Evolutionary conservation across 106 monocot species (phyloP).

Genomic region (Apostasia ramifera): DNA sequence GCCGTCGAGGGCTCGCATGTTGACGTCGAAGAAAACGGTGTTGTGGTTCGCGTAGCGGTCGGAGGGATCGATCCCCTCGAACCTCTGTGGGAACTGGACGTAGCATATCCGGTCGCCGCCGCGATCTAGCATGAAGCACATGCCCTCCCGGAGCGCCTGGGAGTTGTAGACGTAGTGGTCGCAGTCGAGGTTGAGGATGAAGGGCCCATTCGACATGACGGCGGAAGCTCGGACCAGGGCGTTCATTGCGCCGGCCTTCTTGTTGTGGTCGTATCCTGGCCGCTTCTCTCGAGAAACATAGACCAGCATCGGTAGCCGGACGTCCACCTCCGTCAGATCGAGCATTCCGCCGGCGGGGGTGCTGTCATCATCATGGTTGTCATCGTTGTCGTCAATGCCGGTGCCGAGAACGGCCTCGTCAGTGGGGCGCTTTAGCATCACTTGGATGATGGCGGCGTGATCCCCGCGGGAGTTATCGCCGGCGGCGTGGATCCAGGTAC

Average conservation of each 20-base stretch:
- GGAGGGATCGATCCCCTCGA: conserved; percentile 79
- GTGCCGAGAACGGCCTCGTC: conserved; percentile 54
- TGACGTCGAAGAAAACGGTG: conserved; percentile 78
- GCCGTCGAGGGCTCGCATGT: conserved; percentile 80
- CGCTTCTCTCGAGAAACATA: conserved; percentile 93
- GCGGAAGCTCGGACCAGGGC: conserved; percentile 92
- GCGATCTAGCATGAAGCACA: conserved; percentile 93
- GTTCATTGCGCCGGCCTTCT: conserved; percentile 98
- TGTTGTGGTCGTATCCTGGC: conserved; percentile 95
- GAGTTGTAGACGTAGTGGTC: conserved; percentile 99
- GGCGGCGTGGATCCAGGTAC: conserved; percentile 52
- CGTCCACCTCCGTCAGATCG: conserved; percentile 66
- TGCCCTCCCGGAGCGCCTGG: conserved; percentile 91
- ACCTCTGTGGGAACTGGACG: conserved; percentile 75
- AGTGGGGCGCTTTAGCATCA: conserved; percentile 91
- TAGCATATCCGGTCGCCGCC: conserved; percentile 76
- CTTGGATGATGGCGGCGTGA: conserved; percentile 81
- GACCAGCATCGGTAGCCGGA: conserved; percentile 87
- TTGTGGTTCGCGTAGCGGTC: conserved; percentile 82
- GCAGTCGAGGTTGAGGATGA: conserved; percentile 96
- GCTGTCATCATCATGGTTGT: conserved; percentile 1
- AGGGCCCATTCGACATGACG: conserved; percentile 94
- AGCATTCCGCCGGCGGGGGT: conserved; percentile 18
- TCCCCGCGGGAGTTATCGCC: conserved; percentile 61
- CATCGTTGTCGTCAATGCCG: conserved; percentile 25